A percentile compares a stretch with the other conserved stretches of the same genome.
phyloP scores from a whole-genome alignment of 2,329 filamentous ascomycete genomes.

The Amesomyces nigricolor region DNA sequence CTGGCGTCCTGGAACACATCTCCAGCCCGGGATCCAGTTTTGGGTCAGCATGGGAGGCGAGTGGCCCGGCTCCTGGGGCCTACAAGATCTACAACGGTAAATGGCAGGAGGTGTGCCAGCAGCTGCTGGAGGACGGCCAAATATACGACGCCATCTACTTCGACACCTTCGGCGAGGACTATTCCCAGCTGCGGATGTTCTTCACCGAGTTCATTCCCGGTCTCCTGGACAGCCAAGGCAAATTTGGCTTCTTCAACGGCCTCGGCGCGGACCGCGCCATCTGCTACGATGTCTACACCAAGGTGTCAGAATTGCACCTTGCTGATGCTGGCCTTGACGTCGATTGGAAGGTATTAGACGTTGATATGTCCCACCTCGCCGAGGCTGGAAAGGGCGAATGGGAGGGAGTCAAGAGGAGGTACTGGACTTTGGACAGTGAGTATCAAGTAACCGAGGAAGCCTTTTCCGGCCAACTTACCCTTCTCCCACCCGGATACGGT shows the following conservation, averaged over 20 bases:
- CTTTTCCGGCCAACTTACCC: no score
- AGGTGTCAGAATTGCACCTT: conserved; percentile 85
- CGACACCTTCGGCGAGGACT: conserved; percentile 95
- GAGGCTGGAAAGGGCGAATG: conserved; percentile 68
- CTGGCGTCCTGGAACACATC: conserved; percentile 65
- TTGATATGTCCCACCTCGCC: conserved; percentile 62
- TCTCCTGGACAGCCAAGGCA: conserved; percentile 64
- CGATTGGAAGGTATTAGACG: conserved; percentile 73
- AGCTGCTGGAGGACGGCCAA: conserved; percentile 61
- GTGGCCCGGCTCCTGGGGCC: conserved; percentile 57
- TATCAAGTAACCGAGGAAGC: conserved; percentile 14
- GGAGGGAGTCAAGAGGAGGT: conserved; percentile 80
- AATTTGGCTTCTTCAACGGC: conserved; percentile 85
- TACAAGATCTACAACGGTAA: conserved; percentile 66
- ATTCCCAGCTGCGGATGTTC: conserved; percentile 76
- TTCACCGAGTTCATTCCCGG: conserved; percentile 83
- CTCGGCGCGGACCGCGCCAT: conserved; percentile 87
- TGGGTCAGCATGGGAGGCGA: conserved; percentile 49
- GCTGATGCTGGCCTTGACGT: conserved; percentile 85
- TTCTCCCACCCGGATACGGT: background rate
- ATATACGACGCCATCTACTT: conserved; percentile 90
- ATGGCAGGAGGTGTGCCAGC: conserved; percentile 76
- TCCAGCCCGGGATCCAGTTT: conserved; percentile 43
- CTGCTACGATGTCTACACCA: conserved; percentile 94
- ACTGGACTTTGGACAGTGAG: conserved; percentile 78